Evolutionary conservation across 2,329 filamentous ascomycete species (phyloP).

Genomic region (Phymatotrichopsis omnivora): DNA sequence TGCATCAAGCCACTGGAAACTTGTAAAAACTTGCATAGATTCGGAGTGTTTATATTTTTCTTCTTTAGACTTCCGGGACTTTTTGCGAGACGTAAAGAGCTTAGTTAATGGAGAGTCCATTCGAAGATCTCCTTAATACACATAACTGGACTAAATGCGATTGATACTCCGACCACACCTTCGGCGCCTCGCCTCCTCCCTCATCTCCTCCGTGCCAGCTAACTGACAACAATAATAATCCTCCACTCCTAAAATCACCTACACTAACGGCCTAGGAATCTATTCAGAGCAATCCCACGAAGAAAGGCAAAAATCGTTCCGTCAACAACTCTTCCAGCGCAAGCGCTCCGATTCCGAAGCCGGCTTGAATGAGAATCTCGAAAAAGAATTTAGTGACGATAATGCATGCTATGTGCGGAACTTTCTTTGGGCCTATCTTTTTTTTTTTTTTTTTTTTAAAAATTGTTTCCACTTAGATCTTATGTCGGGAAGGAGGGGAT

Average conservation of each 20-base stretch:
- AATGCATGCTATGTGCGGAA: too few relatives aligned
- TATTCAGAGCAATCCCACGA: constrained; percentile 40
- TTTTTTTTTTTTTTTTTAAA: too few relatives aligned
- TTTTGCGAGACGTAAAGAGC: not conserved
- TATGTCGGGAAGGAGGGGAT: too few relatives aligned
- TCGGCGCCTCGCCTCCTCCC: constrained; percentile 34
- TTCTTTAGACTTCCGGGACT: not conserved
- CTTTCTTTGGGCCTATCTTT: too few relatives aligned
- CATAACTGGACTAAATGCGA: constrained; percentile 82
- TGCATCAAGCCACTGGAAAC: constrained; percentile 73
- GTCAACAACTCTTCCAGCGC: too few relatives aligned
- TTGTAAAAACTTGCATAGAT: constrained; percentile 52
- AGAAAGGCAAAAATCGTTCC: constrained; percentile 39
- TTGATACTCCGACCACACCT: constrained; percentile 66
- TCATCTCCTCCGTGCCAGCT: constrained; percentile 1
- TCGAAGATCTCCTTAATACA: constrained; percentile 79
- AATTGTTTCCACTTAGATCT: too few relatives aligned
- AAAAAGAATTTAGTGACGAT: constrained; percentile 13
- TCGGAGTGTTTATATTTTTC: constrained; percentile 16
- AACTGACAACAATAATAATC: constrained; percentile 20
- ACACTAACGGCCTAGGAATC: constrained; percentile 36
- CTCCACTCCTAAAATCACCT: constrained; percentile 24
- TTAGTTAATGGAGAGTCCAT: constrained; percentile 44
- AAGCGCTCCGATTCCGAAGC: too few relatives aligned
- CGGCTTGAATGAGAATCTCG: constrained; percentile 25